Evolutionary conservation across 768 basidiomycete genomes (phyloP).

Genomic region (Mycena vitilis): DNA sequence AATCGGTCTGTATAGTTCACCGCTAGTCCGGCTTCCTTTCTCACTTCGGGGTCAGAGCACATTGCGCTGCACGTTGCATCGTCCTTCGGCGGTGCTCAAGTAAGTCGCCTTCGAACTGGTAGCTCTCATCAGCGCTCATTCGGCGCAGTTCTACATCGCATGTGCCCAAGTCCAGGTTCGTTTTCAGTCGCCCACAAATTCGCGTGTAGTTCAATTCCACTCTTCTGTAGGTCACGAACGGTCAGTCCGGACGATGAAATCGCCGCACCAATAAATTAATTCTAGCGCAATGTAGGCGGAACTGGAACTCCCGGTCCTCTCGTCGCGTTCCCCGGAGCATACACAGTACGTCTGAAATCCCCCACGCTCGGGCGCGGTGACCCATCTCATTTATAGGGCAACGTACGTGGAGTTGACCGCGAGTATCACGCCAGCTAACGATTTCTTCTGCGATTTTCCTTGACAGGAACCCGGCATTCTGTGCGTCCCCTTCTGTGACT

Average conservation of each 20-base stretch:
- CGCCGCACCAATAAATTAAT: background rate
- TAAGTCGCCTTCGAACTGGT: background rate
- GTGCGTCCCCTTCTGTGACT: too few relatives aligned
- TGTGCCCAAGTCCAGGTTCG: conserved; percentile 48
- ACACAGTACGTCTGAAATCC: conserved; percentile 36
- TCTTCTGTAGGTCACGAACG: conserved; percentile 15
- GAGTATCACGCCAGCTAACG: background rate
- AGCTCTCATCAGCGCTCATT: background rate
- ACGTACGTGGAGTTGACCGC: conserved; percentile 16
- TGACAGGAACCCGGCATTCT: conserved; percentile 36
- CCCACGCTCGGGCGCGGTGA: background rate
- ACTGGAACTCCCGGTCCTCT: conserved; percentile 48
- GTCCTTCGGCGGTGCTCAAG: conserved; percentile 27
- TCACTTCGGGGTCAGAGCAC: conserved; percentile 3
- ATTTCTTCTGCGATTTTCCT: background rate
- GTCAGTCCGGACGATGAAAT: background rate
- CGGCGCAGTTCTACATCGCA: conserved; percentile 32
- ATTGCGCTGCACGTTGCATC: conserved; percentile 33
- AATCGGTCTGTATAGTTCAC: too few relatives aligned
- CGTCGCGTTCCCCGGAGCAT: conserved; percentile 50
- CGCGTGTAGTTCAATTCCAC: background rate
- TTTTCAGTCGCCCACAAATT: background rate
- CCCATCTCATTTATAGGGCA: conserved; percentile 26
- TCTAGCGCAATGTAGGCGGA: conserved; percentile 32
- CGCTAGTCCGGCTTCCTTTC: too few relatives aligned